Base-by-base conservation (phyloP, 495 filamentous ascomycete species). In the Penicillium odoratum region DNA sequence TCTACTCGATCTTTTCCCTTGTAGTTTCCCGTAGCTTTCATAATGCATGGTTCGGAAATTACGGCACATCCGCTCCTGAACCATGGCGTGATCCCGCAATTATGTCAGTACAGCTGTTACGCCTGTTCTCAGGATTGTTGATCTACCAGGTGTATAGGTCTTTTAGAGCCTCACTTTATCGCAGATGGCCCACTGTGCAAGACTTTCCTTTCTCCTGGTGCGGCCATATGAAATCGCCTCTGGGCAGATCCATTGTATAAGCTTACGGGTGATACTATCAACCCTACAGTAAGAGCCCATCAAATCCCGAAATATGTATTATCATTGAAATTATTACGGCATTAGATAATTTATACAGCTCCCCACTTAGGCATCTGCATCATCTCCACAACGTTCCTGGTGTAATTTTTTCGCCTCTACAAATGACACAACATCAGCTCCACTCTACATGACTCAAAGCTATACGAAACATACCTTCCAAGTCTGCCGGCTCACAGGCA, bases 401-500 rank as follows among this genome's bases (percentile, higher is more conserved):
- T 44, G 51, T 26, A 51, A 38, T 10, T 18, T 11, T 13, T 21
- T 21, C 8, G 36, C 34, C 46, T 34, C 43, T 55, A 55, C 1
- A 21, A 21, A 21, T 21, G 21, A 21, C 21, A 34, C 15, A 55
- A 55, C 6, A 29, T 42, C 34, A 67, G 33, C 56, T 62, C 9
- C 9, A 43, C 54, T 21, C 62, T 59, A 43, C 21, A 57, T 68
- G 33, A 18, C 3, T 8, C n/a, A 9, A 26, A 15, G 13, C 38
- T 25, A 16, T 10, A 45, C 4, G 47, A 34, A 28, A 33, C 57
- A 26, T 60, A 69, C 67, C 29, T 56, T 38, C 30, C 9, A 46
- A 25, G 40, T 69, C 67, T 7, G 42, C 57, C 5, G 31, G 6
- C 4, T 57, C 63, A 47, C 67, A 67, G 21, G 51, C 29, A 56